Base-by-base conservation (phyloP, 2,329 filamentous ascomycete genomes). In the Fusarium sp. region DNA sequence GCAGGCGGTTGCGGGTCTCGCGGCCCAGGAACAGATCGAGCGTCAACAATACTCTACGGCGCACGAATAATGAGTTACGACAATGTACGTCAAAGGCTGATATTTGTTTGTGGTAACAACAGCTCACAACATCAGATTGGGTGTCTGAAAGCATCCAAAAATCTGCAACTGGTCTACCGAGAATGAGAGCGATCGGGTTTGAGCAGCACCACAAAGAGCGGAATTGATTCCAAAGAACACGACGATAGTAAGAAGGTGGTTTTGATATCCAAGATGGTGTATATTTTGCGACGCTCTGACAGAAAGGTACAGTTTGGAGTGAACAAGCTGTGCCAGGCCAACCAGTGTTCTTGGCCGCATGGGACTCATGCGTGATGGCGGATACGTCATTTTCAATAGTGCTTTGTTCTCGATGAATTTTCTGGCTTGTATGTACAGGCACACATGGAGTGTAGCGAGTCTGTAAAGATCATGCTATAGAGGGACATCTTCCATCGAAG, bases 141-240 rank as follows among this genome's bases (percentile, higher is more conserved):
- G 87, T 86, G 58, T 84, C 85, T 13, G 83, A 84, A 14, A 16
- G 81, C 82, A 1, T 84, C 85, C 8, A 29, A 85, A 62, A 61
- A 16, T 85, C 85, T 30, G 84, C 85, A 48, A 87, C 79, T 48
- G 85, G 83, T 48, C 85, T 83, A 24, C 85, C 85, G 32, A 83
- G 69, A 62, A 87, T 87, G 67, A 88, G 84, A 42, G 80, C 79
- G 16, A 79, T 76, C 13, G 85, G 86, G 61, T 73, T 83, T 8
- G 64, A 61, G 65, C 65, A 18, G 61, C 70, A 25, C 74, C 79
- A 58, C 79, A 79, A 42, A 81, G 61, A 49, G 76, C 67, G 13
- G 77, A 79, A 27, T 77, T 78, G 29, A 78, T 46, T 49, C 77
- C 74, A 53, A 77, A 77, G 44, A 77, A 60, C 13, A 71, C n/a